Percentiles rank a stretch among this genome's conserved stretches.
Conservation (phyloP, 2,329 filamentous ascomycete genomes). For the Pseudogymnoascus sp. region DNA sequence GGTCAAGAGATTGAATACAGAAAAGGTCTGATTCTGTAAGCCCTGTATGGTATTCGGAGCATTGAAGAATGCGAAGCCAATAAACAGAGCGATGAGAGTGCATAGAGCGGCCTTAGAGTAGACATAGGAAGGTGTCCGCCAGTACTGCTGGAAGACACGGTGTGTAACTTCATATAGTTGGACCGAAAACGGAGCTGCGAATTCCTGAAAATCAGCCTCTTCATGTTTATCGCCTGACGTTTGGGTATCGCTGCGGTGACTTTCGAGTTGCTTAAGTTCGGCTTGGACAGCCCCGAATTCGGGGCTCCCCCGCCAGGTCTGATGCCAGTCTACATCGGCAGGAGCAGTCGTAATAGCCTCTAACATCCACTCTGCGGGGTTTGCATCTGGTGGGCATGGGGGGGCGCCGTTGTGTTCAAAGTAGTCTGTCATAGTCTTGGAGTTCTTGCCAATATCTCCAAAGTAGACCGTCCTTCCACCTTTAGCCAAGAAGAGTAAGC, state of each 20-base stretch:
- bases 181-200: constrained; percentile 57
- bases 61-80: constrained; percentile 56
- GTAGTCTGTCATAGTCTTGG: constrained; percentile 47
- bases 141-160: constrained; percentile 55
- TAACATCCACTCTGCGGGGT: constrained; percentile 40
- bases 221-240: constrained; percentile 36
- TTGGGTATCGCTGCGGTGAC: constrained; percentile 43
- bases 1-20: constrained; percentile 57
- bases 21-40: constrained; percentile 49
- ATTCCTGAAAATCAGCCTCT: constrained; percentile 50
- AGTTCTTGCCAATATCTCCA: constrained; percentile 49
- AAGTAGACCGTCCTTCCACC: constrained; percentile 65
- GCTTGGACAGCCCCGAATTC: constrained; percentile 48
- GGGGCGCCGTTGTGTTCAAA: constrained; percentile 55
- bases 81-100: constrained; percentile 48
- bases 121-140: constrained; percentile 50
- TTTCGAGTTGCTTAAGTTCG: constrained; percentile 55
- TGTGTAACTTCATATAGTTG: constrained; percentile 59
- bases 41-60: constrained; percentile 44
- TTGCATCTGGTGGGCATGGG: constrained; percentile 41
- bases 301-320: constrained; percentile 61
- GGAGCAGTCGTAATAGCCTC: constrained; percentile 36
- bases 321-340: constrained; percentile 53
- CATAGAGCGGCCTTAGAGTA: constrained; percentile 45
- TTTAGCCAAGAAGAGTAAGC: constrained; percentile 54